Evolutionary conservation across 306 rosid genomes (phyloP).

Genomic region (Purshia tridentata): DNA sequence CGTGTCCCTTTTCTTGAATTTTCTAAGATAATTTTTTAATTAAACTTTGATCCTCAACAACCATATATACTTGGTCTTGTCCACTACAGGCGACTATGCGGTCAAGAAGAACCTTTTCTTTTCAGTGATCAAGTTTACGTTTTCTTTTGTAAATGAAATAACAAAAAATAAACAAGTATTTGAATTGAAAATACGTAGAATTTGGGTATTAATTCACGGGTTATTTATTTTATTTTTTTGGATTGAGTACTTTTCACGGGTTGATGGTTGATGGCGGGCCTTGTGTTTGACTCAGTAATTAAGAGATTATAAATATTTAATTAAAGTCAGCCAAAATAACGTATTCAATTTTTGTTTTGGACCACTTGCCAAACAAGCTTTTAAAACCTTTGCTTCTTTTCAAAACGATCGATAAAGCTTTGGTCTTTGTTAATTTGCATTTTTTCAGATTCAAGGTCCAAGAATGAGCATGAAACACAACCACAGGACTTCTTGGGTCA

Average conservation of each 20-base stretch:
- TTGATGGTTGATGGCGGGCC: background rate
- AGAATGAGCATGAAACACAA: conserved; percentile 17
- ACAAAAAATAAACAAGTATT: background rate
- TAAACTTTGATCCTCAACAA: conserved; percentile 3
- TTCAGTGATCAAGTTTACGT: background rate
- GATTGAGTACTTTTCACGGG: background rate
- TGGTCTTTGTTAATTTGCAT: conserved; percentile 5
- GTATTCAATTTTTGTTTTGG: background rate
- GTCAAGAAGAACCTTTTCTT: background rate
- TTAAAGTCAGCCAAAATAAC: background rate
- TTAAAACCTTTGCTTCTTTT: background rate
- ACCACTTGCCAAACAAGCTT: background rate
- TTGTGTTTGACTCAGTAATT: background rate
- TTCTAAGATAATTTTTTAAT: background rate
- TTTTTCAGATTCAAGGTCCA: conserved; percentile 4
- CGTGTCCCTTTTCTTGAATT: background rate
- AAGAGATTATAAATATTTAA: background rate
- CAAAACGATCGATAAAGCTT: background rate
- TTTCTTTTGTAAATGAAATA: background rate
- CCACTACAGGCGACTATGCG: background rate
- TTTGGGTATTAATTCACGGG: too few relatives aligned
- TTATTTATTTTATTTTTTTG: too few relatives aligned
- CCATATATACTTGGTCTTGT: background rate
- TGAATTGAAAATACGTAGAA: background rate
- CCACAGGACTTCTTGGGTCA: conserved; percentile 8